Evolutionary conservation across 1,139 yeast genomes (phyloP).

Genomic region (Protomyces gravidus): DNA sequence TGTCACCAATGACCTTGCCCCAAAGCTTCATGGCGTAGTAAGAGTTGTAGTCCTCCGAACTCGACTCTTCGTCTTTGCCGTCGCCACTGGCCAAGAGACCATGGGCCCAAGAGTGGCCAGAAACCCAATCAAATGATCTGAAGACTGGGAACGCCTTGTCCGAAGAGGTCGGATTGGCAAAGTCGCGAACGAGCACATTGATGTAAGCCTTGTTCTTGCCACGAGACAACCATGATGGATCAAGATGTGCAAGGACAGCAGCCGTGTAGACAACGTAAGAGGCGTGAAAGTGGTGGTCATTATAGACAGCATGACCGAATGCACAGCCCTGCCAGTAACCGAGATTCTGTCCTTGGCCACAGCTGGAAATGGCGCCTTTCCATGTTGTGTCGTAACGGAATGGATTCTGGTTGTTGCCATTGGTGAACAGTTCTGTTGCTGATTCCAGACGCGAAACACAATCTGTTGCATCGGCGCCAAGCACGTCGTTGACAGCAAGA

Average conservation of each 20-base stretch:
- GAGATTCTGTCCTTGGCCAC: constrained; percentile 46
- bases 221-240: constrained; percentile 51
- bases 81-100: constrained; percentile 68
- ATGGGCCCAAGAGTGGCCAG: constrained; percentile 82
- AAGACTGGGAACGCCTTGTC: constrained; percentile 70
- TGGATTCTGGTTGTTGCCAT: constrained; percentile 54
- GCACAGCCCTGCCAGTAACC: constrained; percentile 46
- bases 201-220: constrained; percentile 62
- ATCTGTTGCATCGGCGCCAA: constrained; percentile 49
- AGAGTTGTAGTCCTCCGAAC: constrained; percentile 62
- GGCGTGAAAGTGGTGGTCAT: constrained; percentile 79
- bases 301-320: constrained; percentile 65
- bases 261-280: constrained; percentile 76
- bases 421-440: constrained; percentile 51
- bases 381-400: constrained; percentile 64
- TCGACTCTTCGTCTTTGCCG: constrained; percentile 75
- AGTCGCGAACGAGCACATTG: constrained; percentile 63
- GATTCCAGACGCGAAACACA: constrained; percentile 51
- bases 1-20: constrained; percentile 69
- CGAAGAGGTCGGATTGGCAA: constrained; percentile 62
- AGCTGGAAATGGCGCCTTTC: constrained; percentile 64
- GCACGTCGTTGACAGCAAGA: constrained; percentile 57
- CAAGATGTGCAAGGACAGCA: constrained; percentile 66
- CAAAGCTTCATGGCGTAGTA: constrained; percentile 78
- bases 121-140: constrained; percentile 73